phyloP scores from a whole-genome alignment of 768 basidiomycete genomes.

The Russula brevipes region DNA sequence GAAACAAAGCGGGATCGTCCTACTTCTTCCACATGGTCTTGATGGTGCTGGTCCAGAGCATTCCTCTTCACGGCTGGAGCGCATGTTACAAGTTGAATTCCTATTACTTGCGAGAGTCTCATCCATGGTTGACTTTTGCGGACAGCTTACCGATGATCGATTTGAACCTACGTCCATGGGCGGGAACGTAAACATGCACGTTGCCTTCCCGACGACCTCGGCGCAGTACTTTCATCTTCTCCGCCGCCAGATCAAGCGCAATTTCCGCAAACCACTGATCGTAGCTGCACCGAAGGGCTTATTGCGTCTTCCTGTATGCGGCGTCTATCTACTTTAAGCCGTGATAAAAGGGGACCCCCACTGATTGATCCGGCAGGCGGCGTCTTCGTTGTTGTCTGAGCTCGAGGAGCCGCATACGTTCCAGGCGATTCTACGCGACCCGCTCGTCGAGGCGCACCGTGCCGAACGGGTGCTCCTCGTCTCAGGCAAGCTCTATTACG shows the following conservation, averaged over 20 bases:
- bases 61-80: conserved; percentile 81
- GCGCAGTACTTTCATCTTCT: conserved; percentile 92
- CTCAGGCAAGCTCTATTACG: conserved; percentile 86
- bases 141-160: conserved; percentile 72
- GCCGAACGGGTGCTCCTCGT: conserved; percentile 67
- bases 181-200: conserved; percentile 74
- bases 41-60: conserved; percentile 95
- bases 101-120: not conserved
- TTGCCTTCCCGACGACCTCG: conserved; percentile 82
- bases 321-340: not conserved
- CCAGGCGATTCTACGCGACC: conserved; percentile 62
- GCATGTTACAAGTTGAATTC: conserved; percentile 72
- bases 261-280: conserved; percentile 82
- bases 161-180: conserved; percentile 34
- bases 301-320: conserved; percentile 64
- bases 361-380: conserved; percentile 46
- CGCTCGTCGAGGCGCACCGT: conserved; percentile 32
- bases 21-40: conserved; percentile 83
- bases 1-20: conserved; percentile 81
- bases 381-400: conserved; percentile 61
- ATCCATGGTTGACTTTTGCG: conserved; percentile 5
- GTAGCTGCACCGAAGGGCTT: conserved; percentile 83
- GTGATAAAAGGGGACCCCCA: not conserved
- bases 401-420: conserved; percentile 57
- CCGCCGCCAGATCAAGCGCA: conserved; percentile 77